A percentile compares a stretch with the other conserved stretches of the same genome.
Conservation (phyloP, 106 monocot species). For the Narthecium ossifragum region DNA sequence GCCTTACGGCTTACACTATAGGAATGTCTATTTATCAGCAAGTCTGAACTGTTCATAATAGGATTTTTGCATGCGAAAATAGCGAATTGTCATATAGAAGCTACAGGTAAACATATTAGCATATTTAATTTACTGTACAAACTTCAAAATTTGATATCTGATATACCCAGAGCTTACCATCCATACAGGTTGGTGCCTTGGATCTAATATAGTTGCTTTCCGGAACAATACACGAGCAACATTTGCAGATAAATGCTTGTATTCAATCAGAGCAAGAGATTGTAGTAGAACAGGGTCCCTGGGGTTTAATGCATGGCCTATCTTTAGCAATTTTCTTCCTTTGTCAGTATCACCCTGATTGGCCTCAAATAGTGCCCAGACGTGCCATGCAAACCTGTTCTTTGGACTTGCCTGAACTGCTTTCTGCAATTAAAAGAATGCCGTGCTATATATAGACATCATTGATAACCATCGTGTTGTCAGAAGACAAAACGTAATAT, state of each 20-base stretch:
- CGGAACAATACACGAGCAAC: constrained; percentile 75
- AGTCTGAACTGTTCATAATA: too few relatives aligned
- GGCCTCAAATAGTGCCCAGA: constrained; percentile 92
- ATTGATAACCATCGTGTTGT: too few relatives aligned
- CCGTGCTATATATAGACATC: too few relatives aligned
- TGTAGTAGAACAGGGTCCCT: constrained; percentile 95
- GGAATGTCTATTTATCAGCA: too few relatives aligned
- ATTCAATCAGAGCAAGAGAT: constrained; percentile 93
- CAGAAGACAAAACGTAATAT: too few relatives aligned
- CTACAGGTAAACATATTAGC: too few relatives aligned
- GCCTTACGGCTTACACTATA: too few relatives aligned
- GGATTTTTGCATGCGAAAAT: too few relatives aligned
- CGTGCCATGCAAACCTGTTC: constrained; percentile 98
- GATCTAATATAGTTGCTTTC: constrained; percentile 78
- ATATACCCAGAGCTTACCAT: constrained; percentile 39
- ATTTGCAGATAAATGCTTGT: constrained; percentile 74
- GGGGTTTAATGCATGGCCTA: constrained; percentile 90
- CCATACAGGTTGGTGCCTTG: constrained; percentile 94
- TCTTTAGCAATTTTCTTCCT: constrained; percentile 88
- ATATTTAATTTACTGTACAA: background rate
- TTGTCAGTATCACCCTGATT: constrained; percentile 60
- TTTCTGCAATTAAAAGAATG: constrained; percentile 58
- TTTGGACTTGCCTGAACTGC: constrained; percentile 94
- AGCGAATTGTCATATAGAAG: too few relatives aligned
- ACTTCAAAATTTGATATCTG: background rate